Base-by-base conservation (phyloP, 805 yeast species). In the Blastobotrys parvus region DNA sequence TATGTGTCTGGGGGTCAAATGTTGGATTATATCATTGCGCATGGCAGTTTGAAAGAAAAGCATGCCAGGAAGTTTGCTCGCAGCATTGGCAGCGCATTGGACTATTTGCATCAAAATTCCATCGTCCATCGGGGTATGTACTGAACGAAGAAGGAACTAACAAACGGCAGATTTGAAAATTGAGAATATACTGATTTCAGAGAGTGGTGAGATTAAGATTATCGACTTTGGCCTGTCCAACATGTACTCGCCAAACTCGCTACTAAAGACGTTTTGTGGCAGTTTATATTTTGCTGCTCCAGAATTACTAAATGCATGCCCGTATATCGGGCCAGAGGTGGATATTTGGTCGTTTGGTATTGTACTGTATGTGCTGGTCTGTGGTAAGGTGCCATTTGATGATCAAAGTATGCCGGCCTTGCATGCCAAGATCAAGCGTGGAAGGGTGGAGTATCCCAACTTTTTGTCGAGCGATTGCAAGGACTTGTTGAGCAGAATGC, bases 321-420 rank as follows among this genome's bases (percentile, higher is more conserved):
- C 96, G 1, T 92, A 92, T 57, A 70, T 75, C 30, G 99, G 98
- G 0, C 98, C 98, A 1, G 98, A 92, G 61, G 96, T 92, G 38
- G 98, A 92, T 62, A 81, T 92, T 16, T 92, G 98, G 98, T 86
- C 96, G 2, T 90, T 89, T 69, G 98, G 98, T 50, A 95, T 92
- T 25, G 97, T 92, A 0, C 66, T 92, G 40, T 92, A 87, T 58
- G 99, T 92, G 5, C 70, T 92, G 47, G 96, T 92, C 2, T 89
- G 97, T 61, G 99, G 99, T 43, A 89, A 87, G 61, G 97, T 92
- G 11, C 99, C 99, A 6, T 92, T 92, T 61, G 98, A 92, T 62
- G 97, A 92, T 59, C 94, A 87, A 56, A 80, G 85, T 52, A 94
- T 94, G 50, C 80, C 89, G 37, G 89, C 84, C 1, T 70, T 92